Percentiles rank a stretch among this genome's conserved stretches.
phyloP scores from a whole-genome alignment of 1,139 yeast genomes.

The Nakaseomyces bracarensis region DNA sequence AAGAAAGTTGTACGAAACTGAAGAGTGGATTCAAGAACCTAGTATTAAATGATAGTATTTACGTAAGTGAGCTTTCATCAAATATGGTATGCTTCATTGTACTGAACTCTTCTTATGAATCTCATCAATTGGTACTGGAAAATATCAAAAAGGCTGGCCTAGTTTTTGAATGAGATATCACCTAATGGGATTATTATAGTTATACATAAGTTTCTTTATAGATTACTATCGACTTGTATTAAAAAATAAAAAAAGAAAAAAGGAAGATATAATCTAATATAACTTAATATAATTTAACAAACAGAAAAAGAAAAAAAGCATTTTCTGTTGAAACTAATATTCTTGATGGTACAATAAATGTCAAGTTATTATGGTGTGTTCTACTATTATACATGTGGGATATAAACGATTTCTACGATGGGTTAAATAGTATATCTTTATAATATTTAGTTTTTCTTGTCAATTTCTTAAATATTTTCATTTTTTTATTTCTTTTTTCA shows the following conservation, averaged over 20 bases:
- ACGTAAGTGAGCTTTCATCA: constrained; percentile 38
- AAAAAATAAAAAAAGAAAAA: no score
- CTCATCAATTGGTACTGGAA: constrained; percentile 33
- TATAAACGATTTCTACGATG: no score
- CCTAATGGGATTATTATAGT: neutral
- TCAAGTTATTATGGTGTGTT: no score
- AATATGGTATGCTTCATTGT: constrained; percentile 38
- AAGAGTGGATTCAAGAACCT: constrained; percentile 69
- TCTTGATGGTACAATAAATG: no score
- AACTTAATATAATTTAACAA: no score
- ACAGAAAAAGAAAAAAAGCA: no score
- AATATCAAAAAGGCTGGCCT: constrained; percentile 35
- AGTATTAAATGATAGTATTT: constrained; percentile 60
- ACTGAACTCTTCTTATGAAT: constrained; percentile 27
- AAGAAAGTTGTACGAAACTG: constrained; percentile 83
- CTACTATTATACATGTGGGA: no score
- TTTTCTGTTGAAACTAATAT: no score
- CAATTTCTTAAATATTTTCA: neutral
- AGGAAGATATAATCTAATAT: no score
- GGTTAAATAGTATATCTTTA: no score
- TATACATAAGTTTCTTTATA: no score
- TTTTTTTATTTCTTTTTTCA: neutral
- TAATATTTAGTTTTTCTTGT: neutral
- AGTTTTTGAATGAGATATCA: constrained; percentile 27
- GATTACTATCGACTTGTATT: no score